A percentile compares a stretch with the other conserved stretches of the same genome.
These are phyloP conservation scores for Eutrema heterophyllum DNA, from an alignment of 345 rosid genomes.

Conservation along the genomic window DNA sequence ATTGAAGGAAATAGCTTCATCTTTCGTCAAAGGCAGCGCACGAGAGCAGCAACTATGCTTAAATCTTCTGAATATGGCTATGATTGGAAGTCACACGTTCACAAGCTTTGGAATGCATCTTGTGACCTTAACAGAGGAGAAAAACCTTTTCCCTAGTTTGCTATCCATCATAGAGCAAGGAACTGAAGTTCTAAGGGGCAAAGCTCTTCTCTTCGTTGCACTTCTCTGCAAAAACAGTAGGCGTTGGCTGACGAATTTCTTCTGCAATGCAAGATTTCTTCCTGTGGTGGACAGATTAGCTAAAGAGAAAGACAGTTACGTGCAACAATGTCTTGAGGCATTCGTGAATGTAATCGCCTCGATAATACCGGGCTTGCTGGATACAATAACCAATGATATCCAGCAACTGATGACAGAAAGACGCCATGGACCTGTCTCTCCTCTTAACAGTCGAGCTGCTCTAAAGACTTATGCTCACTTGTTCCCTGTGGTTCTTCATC, in stretches of 20 bases:
- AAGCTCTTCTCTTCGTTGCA: slow-evolving; percentile 75
- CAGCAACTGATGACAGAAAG: slow-evolving; percentile 85
- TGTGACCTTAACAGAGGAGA: slow-evolving; percentile 66
- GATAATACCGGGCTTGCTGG: slow-evolving; percentile 63
- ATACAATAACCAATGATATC: slow-evolving; percentile 66
- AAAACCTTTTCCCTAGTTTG: slow-evolving; percentile 64
- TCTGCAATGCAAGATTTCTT: slow-evolving; percentile 72
- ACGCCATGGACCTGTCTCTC: slow-evolving; percentile 67
- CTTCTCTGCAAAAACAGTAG: slow-evolving; percentile 79
- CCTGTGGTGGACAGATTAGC: slow-evolving; percentile 78
- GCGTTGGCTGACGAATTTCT: slow-evolving; percentile 81
- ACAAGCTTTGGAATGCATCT: slow-evolving; percentile 76
- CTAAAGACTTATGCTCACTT: slow-evolving; percentile 61
- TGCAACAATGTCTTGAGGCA: slow-evolving; percentile 72
- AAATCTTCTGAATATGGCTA: slow-evolving; percentile 80
- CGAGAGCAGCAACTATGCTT: slow-evolving; percentile 94
- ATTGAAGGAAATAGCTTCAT: slow-evolving; percentile 69
- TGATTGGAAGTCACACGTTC: slow-evolving; percentile 74
- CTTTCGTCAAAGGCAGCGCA: slow-evolving; percentile 71
- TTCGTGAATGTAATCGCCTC: slow-evolving; percentile 65
- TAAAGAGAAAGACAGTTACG: slow-evolving; percentile 79
- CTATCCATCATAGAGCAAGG: slow-evolving; percentile 88
- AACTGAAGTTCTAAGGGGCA: slow-evolving; percentile 76
- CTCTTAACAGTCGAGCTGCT: slow-evolving; percentile 53
- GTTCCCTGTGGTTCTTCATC: slow-evolving; percentile 86